Evolutionary conservation across 2,329 filamentous ascomycete genomes (phyloP), one percentile per base, ranked within the genome.

Genomic region (Aspergillus uvarum): DNA sequence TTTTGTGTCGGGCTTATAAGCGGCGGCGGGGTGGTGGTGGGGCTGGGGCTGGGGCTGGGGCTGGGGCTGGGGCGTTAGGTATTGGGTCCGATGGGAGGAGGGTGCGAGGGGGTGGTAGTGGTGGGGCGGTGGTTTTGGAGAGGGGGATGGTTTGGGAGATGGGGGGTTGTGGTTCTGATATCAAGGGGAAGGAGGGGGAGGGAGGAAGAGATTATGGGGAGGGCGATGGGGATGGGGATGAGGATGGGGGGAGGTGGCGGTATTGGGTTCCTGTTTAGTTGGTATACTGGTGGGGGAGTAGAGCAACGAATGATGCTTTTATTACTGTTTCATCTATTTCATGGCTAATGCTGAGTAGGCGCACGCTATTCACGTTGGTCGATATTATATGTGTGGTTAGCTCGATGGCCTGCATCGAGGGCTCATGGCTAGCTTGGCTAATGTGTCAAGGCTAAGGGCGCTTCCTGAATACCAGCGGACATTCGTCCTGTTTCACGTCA

Each of bases 391-490:
- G 26, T 29, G 26, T 29, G 26, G 5, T 12, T 35, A 6, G 32
- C 32, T 35, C 14, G 32, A 35, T 35, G 32, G 32, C 32, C 32
- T 35, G 32, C 32, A 35, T 35, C 11, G 14, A 16, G 22, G 22
- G 22, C 22, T 22, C 22, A 22, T 22, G 22, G 22, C 22, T 22
- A 22, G 2, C 22, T 22, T 22, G 22, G 22, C 22, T 22, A 22
- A 22, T 22, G 22, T 22, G 32, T 14, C 10, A 8, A 35, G 10
- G 10, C 14, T 16, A 44, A 5, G 38, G 14, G 12, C 38, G 31
- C 24, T n/a, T 48, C 49, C 3, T 42, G n/a, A 78, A 77, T 2
- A 74, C 72, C 47, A 78, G 63, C 7, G 67, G 74, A 54, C 75
- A 78, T 16, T 67, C 72, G 59, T 78, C 76, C 75, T 76, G 26